Percentiles rank a stretch among this genome's conserved stretches.
These are phyloP conservation scores for Dalechampia spathulata DNA, from an alignment of 441 rosid genomes.

Conservation along the genomic window DNA sequence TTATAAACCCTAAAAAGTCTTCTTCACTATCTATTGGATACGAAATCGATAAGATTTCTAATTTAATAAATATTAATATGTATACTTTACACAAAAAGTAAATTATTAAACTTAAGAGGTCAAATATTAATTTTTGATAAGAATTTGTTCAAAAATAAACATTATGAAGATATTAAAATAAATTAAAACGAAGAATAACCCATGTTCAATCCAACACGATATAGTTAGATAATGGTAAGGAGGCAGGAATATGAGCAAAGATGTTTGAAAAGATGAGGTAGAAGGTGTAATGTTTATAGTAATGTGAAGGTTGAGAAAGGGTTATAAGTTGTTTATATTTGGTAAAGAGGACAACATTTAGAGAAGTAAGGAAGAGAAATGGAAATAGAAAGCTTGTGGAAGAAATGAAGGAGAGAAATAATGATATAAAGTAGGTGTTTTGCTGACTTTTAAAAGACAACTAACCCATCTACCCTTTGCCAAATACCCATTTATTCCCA, in stretches of 20 bases:
- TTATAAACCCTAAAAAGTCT: background rate
- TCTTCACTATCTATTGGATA: background rate
- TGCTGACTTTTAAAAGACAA: slow-evolving; percentile 35
- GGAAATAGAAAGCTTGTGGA: too few relatives aligned
- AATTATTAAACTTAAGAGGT: too few relatives aligned
- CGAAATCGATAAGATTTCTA: too few relatives aligned
- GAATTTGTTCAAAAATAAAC: too few relatives aligned
- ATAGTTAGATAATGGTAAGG: background rate
- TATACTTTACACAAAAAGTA: too few relatives aligned
- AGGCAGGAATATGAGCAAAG: background rate
- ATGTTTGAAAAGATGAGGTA: slow-evolving; percentile 1
- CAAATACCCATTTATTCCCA: slow-evolving; percentile 28
- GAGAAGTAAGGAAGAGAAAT: too few relatives aligned
- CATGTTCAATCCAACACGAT: too few relatives aligned
- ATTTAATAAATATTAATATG: too few relatives aligned
- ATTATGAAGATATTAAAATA: too few relatives aligned
- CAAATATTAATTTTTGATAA: too few relatives aligned
- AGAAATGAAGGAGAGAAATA: slow-evolving; percentile 12
- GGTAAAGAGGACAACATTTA: background rate
- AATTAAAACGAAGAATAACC: too few relatives aligned
- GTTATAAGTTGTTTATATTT: background rate
- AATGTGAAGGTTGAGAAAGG: background rate
- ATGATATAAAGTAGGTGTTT: slow-evolving; percentile 28
- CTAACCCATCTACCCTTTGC: slow-evolving; percentile 49
- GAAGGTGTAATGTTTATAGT: background rate